Evolutionary conservation across 2,329 filamentous ascomycete genomes (phyloP), one percentile per base, ranked within the genome.

Genomic region (Curvularia hawaiiensis): DNA sequence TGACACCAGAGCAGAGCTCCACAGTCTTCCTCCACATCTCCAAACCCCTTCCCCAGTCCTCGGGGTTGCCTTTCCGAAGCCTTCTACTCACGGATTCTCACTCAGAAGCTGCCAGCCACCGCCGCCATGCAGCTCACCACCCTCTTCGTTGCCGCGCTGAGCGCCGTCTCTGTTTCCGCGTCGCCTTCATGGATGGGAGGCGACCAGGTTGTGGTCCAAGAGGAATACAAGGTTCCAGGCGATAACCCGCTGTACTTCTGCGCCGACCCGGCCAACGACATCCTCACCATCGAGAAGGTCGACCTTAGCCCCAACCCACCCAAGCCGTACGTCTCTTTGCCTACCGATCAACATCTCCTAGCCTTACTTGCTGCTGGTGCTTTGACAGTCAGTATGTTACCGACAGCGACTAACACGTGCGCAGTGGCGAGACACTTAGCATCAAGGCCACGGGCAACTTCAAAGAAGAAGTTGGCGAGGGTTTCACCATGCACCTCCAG

Each of bases 251-350:
- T 99, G 58, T 81, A 87, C 72, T 91, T 90, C 79, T 99, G 95
- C 64, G 79, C 80, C 57, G 84, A 90, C 61, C 90, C 91, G 56
- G 77, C 78, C 48, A 76, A 86, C 50, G 87, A 97, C 75, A 84
- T 93, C 56, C 81, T 97, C 66, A 79, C 81, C 43, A 92, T 99
- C 70, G 82, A 92, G 63, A 85, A 85, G 46, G 92, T 98, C 55
- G 88, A 97, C 70, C 79, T 99, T 56, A 73, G 78, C 35, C 95
- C 95, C 14, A 98, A 97, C 78, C 95, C 94, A 59, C 95, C 95
- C 35, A 74, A 85, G 73, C 83, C 92, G 94, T 98, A 87, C 72
- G 90, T 85, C 5, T 24, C 26, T 33, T 22, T 18, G 35, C n/a
- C 30, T n/a, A n/a, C 30, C 11, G 4, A 14, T 52, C n/a, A 14